phyloP scores from a whole-genome alignment of 805 yeast genomes.

The Lipomyces kockii region DNA sequence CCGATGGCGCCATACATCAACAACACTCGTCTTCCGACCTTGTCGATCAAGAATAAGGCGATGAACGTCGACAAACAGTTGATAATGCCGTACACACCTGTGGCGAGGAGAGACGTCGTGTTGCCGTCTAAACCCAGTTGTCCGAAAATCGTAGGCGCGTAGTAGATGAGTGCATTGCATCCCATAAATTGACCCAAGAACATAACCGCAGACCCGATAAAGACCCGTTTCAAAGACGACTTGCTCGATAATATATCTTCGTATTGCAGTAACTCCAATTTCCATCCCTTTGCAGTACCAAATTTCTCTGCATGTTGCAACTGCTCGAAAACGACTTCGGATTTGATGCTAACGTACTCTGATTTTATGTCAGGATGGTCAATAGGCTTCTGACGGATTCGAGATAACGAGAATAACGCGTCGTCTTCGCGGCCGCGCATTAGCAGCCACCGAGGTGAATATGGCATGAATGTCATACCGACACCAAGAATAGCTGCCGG shows the following conservation, averaged over 20 bases:
- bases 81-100: slow-evolving; percentile 53
- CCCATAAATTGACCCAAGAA: slow-evolving; percentile 17
- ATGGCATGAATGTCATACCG: slow-evolving; percentile 54
- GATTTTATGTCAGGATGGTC: slow-evolving; percentile 25
- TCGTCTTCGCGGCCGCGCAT: slow-evolving; percentile 40
- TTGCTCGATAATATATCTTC: slow-evolving; percentile 4
- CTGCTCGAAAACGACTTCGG: slow-evolving; percentile 37
- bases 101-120: slow-evolving; percentile 49
- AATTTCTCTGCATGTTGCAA: slow-evolving; percentile 42
- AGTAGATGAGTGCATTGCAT: slow-evolving; percentile 47
- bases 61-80: slow-evolving; percentile 56
- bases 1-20: slow-evolving; percentile 65
- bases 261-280: slow-evolving; percentile 7
- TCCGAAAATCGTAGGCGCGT: slow-evolving; percentile 52
- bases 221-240: slow-evolving; percentile 12
- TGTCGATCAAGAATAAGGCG: slow-evolving; percentile 59
- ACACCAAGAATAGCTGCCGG: slow-evolving; percentile 53
- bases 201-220: slow-evolving; percentile 17
- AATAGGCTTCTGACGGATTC: slow-evolving; percentile 33
- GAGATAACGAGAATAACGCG: slow-evolving; percentile 37
- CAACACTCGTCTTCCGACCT: slow-evolving; percentile 67
- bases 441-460: slow-evolving; percentile 55
- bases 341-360: slow-evolving; percentile 40
- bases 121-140: slow-evolving; percentile 56
- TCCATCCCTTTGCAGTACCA: neutral